Base-by-base conservation (phyloP, 345 rosid genomes). In the Draba incana region DNA sequence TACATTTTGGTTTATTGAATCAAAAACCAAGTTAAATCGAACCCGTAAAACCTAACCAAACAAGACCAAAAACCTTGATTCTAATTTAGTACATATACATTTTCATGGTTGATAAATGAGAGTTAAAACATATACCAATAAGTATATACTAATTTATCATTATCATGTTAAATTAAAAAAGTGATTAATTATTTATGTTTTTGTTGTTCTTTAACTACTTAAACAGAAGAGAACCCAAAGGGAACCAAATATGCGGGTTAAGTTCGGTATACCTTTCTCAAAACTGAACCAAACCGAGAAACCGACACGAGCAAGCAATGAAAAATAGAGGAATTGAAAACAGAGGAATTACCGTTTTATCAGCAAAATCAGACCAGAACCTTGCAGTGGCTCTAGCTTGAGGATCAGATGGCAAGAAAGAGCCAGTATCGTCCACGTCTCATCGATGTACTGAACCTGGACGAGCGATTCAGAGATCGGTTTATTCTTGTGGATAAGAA, bases 361-460 rank as follows among this genome's bases (percentile, higher is more conserved):
- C 81, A 51, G 64, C 72, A 2, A 3, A 73, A 46, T 77, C 81
- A 50, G 74, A 77, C 75, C 71, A 77, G 12, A 77, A 77, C 67
- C 79, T 77, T 8, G 81, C 79, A 24, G 33, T 60, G 41, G 83
- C 81, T 57, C 79, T 69, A 50, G 69, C 12, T 11, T 54, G 70
- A 66, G 81, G 77, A 71, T 77, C 73, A 71, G 64, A 8, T 1
- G 77, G 73, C 2, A 77, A 67, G 60, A 77, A 62, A 66, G 77
- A 53, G 30, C 64, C 65, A 39, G 47, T 25, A 3, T 71, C 38
- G 64, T 66, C 80, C 77, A 74, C 20, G 56, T 67, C 61, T 80
- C 83, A 2, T 77, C 77, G 25, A 77, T 77, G 23, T 66, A 77
- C 62, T 77, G 74, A 60, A 77, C 65, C 58, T 71, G 72, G 9